These are phyloP conservation scores for Leersia perrieri DNA, from an alignment of 176 grass and related monocot genomes.

Conservation along the genomic window DNA sequence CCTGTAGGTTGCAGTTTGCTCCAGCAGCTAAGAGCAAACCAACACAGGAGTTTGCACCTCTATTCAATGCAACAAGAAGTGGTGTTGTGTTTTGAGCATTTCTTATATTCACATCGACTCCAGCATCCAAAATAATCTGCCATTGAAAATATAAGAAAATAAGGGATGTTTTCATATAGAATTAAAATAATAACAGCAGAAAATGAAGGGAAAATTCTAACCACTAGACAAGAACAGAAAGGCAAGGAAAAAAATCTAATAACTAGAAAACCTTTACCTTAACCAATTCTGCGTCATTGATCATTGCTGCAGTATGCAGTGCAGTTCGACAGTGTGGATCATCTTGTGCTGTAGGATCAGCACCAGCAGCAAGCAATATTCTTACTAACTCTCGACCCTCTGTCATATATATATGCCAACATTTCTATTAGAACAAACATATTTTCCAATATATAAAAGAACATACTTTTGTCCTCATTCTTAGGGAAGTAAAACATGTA, in stretches of 20 bases:
- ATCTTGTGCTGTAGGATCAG: slow-evolving; percentile 93
- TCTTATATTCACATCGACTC: slow-evolving; percentile 94
- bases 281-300: slow-evolving; percentile 92
- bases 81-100: slow-evolving; percentile 96
- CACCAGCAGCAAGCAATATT: slow-evolving; percentile 87
- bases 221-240: background rate
- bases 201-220: background rate
- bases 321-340: slow-evolving; percentile 77
- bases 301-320: slow-evolving; percentile 98
- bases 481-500: slow-evolving; percentile 14
- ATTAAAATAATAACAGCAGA: slow-evolving; percentile 10
- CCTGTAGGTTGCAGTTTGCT: slow-evolving; percentile 95
- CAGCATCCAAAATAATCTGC: slow-evolving; percentile 95
- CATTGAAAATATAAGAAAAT: slow-evolving; percentile 18
- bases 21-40: slow-evolving; percentile 95
- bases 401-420: slow-evolving; percentile 48
- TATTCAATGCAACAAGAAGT: slow-evolving; percentile 95
- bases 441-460: slow-evolving; percentile 16
- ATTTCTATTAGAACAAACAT: slow-evolving; percentile 21
- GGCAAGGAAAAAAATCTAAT: slow-evolving; percentile 7
- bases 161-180: slow-evolving; percentile 10
- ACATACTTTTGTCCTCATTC: slow-evolving; percentile 1
- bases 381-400: slow-evolving; percentile 93
- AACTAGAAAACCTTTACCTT: slow-evolving; percentile 49
- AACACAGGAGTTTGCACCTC: slow-evolving; percentile 93